Conservation (phyloP, 1,139 yeast species). For the Petasospora fabianii region DNA sequence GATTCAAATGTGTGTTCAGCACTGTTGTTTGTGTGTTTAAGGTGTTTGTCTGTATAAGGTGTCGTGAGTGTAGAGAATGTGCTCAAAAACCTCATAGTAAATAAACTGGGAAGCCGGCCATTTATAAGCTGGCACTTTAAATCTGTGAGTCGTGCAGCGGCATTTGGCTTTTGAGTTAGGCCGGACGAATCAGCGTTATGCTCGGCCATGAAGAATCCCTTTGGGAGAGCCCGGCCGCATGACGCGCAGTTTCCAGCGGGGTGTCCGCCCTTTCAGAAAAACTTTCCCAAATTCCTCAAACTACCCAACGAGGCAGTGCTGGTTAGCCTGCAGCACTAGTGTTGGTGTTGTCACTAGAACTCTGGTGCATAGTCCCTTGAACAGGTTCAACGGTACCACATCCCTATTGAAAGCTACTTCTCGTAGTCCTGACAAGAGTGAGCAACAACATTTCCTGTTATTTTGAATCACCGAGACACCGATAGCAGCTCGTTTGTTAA, state of each 20-base stretch:
- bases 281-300: slow-evolving; percentile 1
- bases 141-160: slow-evolving; percentile 11
- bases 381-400: too few species aligned
- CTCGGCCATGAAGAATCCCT: slow-evolving; percentile 3
- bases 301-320: not conserved
- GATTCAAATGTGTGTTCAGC: too few species aligned
- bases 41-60: not conserved
- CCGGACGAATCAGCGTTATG: slow-evolving; percentile 11
- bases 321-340: not conserved
- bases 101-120: slow-evolving; percentile 10
- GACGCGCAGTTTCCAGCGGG: slow-evolving; percentile 5
- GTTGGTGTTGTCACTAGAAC: not conserved
- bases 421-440: too few species aligned
- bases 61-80: too few species aligned
- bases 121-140: slow-evolving; percentile 4
- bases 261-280: slow-evolving; percentile 1
- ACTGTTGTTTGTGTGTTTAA: not conserved
- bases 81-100: too few species aligned
- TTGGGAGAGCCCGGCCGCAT: slow-evolving; percentile 9
- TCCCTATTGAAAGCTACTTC: too few species aligned
- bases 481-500: too few species aligned
- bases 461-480: too few species aligned
- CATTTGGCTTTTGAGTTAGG: slow-evolving; percentile 3
- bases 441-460: too few species aligned
- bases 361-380: too few species aligned